These are phyloP conservation scores for Mycena galericulata DNA, from an alignment of 768 basidiomycete species.

Conservation along the genomic window DNA sequence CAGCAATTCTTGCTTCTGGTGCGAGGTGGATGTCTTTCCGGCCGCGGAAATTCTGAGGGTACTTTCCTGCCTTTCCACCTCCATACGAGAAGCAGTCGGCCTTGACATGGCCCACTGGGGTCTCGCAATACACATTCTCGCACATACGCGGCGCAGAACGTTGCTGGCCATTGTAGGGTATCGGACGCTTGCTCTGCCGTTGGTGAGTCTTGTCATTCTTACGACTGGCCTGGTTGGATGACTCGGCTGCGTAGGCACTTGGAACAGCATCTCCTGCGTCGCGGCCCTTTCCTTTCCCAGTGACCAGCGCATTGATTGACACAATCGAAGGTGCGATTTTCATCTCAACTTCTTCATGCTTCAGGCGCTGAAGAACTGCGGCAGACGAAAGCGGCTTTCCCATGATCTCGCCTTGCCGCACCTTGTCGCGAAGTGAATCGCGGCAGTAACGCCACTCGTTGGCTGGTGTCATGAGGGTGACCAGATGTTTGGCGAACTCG, in stretches of 20 bases:
- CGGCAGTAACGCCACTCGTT: not conserved
- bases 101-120: conserved; percentile 33
- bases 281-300: too few relatives aligned
- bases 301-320: not conserved
- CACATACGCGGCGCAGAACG: not conserved
- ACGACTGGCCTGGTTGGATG: not conserved
- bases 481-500: conserved; percentile 26
- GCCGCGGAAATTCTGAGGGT: conserved; percentile 21
- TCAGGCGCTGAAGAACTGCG: not conserved
- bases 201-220: not conserved
- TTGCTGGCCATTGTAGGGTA: conserved; percentile 1
- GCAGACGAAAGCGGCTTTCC: not conserved
- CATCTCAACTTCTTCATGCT: conserved; percentile 11
- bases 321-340: conserved; percentile 7
- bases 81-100: conserved; percentile 41
- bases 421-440: conserved; percentile 7
- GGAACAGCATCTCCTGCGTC: not conserved
- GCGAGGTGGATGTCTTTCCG: conserved; percentile 20
- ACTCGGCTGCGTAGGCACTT: not conserved
- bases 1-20: conserved; percentile 19
- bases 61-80: conserved; percentile 45
- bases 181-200: not conserved
- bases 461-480: conserved; percentile 10
- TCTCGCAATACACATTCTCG: conserved; percentile 36
- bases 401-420: not conserved